Evolutionary conservation across 331 rosid genomes (phyloP).

Genomic region (Acacia pycnantha): DNA sequence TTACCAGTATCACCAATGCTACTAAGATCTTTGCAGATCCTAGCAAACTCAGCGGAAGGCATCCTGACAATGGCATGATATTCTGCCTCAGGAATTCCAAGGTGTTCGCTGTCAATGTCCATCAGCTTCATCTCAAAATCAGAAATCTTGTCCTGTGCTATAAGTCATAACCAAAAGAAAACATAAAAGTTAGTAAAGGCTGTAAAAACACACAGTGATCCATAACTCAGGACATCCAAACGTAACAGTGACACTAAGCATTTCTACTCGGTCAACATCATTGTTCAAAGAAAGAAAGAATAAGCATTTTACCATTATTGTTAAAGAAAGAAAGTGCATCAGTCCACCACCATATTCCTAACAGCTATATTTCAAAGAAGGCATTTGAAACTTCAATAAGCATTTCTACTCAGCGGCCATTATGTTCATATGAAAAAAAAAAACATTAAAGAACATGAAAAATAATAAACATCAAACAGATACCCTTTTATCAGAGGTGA

Average conservation of each 20-base stretch:
- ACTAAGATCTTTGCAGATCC: constrained; percentile 89
- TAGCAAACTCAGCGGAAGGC: constrained; percentile 87
- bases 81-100: constrained; percentile 94
- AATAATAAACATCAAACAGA: not conserved
- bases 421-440: not conserved
- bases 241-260: not conserved
- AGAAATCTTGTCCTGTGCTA: constrained; percentile 83
- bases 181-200: not conserved
- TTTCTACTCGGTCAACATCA: not conserved
- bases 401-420: not conserved
- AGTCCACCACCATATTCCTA: not conserved
- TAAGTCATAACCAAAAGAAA: not conserved
- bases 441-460: not conserved
- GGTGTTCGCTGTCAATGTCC: constrained; percentile 98
- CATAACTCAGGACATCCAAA: not conserved
- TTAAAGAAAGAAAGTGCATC: not conserved
- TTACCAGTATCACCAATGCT: constrained; percentile 94
- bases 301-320: not conserved
- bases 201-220: not conserved
- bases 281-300: not conserved
- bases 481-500: not conserved
- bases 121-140: constrained; percentile 97
- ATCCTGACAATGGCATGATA: constrained; percentile 89
- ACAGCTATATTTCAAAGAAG: not conserved
- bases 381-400: not conserved